Base-by-base conservation (phyloP, 106 monocot species). In the Dendrobium huoshanense region DNA sequence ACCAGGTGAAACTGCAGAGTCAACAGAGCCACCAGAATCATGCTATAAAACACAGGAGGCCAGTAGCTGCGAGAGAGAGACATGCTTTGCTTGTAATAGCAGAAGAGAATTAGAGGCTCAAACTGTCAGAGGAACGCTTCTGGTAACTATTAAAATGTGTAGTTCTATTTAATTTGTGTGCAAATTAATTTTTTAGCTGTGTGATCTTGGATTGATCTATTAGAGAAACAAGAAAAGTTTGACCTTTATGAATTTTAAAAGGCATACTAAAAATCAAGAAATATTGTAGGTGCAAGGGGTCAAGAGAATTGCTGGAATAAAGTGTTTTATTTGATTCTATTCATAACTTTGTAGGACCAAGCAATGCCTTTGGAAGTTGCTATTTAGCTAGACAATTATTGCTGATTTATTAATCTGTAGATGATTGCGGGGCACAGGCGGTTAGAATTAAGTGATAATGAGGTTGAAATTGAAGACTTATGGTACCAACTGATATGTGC, bases 1-100 rank as follows among this genome's bases (percentile, higher is more conserved):
- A 6, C 67, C 72, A 94, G 91, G 94, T 78, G 94, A 94, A 88
- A 94, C 88, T 37, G 91, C 91, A 51, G 77, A 88, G 64, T 91
- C 94, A 56, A 80, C 33, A 19, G 85, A 88, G 75, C 86, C 79
- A 87, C 91, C 88, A 74, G 64, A 84, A 84, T 44, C 81, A 75
- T 83, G 75, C 37, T 90, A 85, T 83, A 80, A 81, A 75, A 82
- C 80, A 2, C 79, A 85, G 77, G 81, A 85, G 42, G 88, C 48
- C 1, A 85, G 86, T 41, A 68, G 47, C 29, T 95, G 95, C 75
- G 79, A 89, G 13, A 83, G 80, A 37, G 42, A 33, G 31, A 85
- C 84, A 43, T 95, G 95, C 82, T 90, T 88, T 82, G 74, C 85
- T 83, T 95, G 95, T 80, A 92, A 86, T 75, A 91, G 83, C 31